Base-by-base conservation (phyloP, 163 green algal genomes). In the Chloroidium sp. region DNA sequence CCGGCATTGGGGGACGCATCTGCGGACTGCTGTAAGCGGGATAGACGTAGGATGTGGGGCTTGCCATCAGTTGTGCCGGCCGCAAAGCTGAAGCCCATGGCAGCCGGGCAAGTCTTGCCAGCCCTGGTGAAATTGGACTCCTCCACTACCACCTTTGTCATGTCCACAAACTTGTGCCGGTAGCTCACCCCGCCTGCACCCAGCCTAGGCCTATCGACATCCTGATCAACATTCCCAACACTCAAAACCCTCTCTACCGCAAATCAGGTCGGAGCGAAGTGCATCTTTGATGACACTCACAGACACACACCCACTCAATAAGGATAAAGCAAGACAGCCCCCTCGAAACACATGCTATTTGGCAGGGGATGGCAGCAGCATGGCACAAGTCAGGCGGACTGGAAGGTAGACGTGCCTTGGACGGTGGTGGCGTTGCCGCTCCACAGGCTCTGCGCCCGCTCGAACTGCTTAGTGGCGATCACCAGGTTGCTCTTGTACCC, bases 71-170 rank as follows among this genome's bases (percentile, higher is more conserved):
- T 97, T 60, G 93, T 97, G 61, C 93, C 93, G 1, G 93, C 93
- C 13, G 93, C 93, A 92, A 97, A 97, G 81, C 90, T 91, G 76
- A 94, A 95, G 78, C 93, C 93, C 91, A 97, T 95, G 74, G 93
- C 93, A 0, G 91, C 79, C 8, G 82, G 82, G 86, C 93, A 97
- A 4, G 93, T 95, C 14, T 62, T 62, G 4, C 92, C 92, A 2
- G 69, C 81, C 4, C 82, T 77, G 1, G 87, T 92, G 78, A 78
- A 86, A 36, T 82, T 79, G 80, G 69, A 82, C n/a, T 80, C 80
- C 6, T 10, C 59, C 62, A 97, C 89, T 14, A 76, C 10, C 0
- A 94, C 77, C 61, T 82, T 84, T 14, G 83, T 85, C 87, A 97
- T 95, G 84, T 96, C 89, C 68, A 97, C 76, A 61, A 87, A 97